Evolutionary conservation across 768 basidiomycete genomes (phyloP).

Genomic region (Termitomyces sp.): DNA sequence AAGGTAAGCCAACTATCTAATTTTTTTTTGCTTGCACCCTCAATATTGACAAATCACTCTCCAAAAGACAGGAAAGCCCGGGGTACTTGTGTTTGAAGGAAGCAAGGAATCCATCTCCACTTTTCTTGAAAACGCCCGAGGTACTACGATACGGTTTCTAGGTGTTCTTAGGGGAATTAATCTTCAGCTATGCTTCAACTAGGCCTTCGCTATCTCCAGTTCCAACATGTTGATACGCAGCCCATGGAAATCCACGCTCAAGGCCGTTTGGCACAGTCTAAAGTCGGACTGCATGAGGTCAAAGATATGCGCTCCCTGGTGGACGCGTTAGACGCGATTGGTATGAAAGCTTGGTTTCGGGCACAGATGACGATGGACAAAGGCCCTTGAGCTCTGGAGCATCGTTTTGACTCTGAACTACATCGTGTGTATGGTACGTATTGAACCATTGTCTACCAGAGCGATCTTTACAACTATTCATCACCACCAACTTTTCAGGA

Average conservation of each 20-base stretch:
- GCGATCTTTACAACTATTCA: background rate
- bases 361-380: constrained; percentile 32
- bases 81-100: constrained; percentile 40
- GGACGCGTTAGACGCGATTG: constrained; percentile 24
- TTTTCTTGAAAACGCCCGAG: constrained; percentile 35
- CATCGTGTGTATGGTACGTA: background rate
- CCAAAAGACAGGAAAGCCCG: constrained; percentile 36
- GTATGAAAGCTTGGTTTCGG: constrained; percentile 35
- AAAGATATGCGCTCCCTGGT: constrained; percentile 30
- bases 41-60: background rate
- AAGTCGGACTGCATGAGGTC: constrained; percentile 33
- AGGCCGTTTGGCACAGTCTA: constrained; percentile 20
- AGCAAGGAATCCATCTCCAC: constrained; percentile 26
- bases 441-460: background rate
- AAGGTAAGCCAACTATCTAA: constrained; percentile 23
- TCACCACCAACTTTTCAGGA: background rate
- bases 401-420: background rate
- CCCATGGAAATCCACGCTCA: constrained; percentile 15
- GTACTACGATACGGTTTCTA: constrained; percentile 16
- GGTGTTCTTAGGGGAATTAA: background rate
- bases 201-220: constrained; percentile 41
- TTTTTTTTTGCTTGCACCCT: background rate
- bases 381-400: constrained; percentile 5
- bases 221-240: constrained; percentile 36
- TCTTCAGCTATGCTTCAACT: background rate